A percentile compares a stretch with the other conserved stretches of the same genome.
These are phyloP conservation scores for Aspergillus hancockii DNA, from an alignment of 495 filamentous ascomycete species.

Conservation along the genomic window DNA sequence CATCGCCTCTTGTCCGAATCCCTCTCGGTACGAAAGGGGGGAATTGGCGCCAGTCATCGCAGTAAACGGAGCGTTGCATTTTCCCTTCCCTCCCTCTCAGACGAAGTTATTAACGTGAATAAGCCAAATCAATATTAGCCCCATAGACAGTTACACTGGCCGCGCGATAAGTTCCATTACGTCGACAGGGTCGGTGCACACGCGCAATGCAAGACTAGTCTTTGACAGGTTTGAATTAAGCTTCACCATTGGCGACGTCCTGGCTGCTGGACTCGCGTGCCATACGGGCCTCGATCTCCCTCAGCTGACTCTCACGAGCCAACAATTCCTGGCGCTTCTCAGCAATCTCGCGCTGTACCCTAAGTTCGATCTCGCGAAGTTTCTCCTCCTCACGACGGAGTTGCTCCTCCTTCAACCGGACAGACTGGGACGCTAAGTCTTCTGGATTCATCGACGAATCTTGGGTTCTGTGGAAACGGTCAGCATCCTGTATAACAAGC, in stretches of 20 bases:
- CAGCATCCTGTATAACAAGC: constrained; percentile 16
- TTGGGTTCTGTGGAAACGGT: constrained; percentile 38
- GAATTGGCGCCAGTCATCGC: constrained; percentile 21
- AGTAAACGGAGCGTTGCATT: constrained; percentile 28
- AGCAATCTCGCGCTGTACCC: constrained; percentile 99
- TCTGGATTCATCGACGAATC: constrained; percentile 97
- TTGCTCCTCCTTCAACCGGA: constrained; percentile 98
- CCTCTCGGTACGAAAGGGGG: constrained; percentile 6
- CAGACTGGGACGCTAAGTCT: constrained; percentile 92
- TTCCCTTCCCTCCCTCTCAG: constrained; percentile 25
- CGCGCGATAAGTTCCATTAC: constrained; percentile 44
- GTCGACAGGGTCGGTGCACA: constrained; percentile 44
- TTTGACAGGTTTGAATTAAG: constrained; percentile 33
- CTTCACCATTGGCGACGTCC: constrained; percentile 50
- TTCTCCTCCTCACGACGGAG: constrained; percentile 99
- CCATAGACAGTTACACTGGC: constrained; percentile 44
- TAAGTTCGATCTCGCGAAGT: constrained; percentile 96
- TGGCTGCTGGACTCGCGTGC: constrained; percentile 58
- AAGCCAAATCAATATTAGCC: constrained; percentile 49
- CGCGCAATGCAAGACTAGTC: constrained; percentile 28
- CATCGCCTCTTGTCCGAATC: constrained; percentile 17
- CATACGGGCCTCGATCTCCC: constrained; percentile 89
- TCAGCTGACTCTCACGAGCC: constrained; percentile 95
- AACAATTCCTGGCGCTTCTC: constrained; percentile 99
- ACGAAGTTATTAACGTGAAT: constrained; percentile 52